Evolutionary conservation across 106 monocot species (phyloP), one percentile per base, ranked within the genome.

Genomic region (Narthecium ossifragum): DNA sequence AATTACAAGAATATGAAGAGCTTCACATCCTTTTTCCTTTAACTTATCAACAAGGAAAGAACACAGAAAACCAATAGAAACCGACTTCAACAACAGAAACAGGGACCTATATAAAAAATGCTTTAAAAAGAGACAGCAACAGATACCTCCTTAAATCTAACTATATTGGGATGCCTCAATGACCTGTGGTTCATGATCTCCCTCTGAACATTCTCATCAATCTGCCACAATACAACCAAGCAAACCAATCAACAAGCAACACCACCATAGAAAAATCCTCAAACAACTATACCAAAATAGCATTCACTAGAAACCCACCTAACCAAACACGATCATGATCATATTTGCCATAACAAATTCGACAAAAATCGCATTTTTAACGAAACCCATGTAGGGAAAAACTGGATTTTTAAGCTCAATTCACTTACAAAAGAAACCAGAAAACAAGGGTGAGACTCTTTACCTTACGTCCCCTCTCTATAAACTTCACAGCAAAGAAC

Each of bases 401-500:
- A n/a, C n/a, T n/a, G n/a, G n/a, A n/a, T n/a, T n/a, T n/a, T n/a
- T n/a, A n/a, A n/a, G n/a, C n/a, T n/a, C n/a, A n/a, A 39, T 39
- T 39, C 15, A 11, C 39, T 39, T 1, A 28, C 8, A 53, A 37
- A 49, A 2, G 18, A 38, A 36, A 29, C 30, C 4, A 56, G 45
- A 32, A 8, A 31, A 23, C 6, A 18, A 67, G 33, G 47, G 17
- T 41, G 12, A 17, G 4, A 9, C 3, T n/a, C n/a, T n/a, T n/a
- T 8, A 79, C 78, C 78, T 64, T 79, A 6, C 52, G 22, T 26
- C 78, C 78, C 64, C 78, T 73, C 53, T 79, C 69, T 25, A 79
- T 79, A 31, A 73, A 64, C 59, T 79, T 79, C n/a, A 68, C 63
- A 12, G 73, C 73, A 45, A 68, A 59, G 17, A 73, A 49, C 54